Evolutionary conservation across 768 basidiomycete genomes (phyloP).

Genomic region (Bullera alba): DNA sequence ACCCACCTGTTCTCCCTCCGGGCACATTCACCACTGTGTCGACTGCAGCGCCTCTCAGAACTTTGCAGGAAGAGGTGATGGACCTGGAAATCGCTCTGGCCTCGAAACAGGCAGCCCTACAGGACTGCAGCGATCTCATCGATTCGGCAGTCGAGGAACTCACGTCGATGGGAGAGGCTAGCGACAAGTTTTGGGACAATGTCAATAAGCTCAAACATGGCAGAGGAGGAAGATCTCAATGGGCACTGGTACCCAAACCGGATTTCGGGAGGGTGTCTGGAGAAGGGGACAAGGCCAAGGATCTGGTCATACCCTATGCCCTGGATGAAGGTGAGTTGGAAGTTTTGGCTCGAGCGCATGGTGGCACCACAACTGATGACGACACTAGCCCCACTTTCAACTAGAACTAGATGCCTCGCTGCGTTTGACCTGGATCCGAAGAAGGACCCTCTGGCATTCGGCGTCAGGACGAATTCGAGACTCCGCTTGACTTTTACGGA

Average conservation of each 20-base stretch:
- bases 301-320: slow-evolving; percentile 39
- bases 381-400: slow-evolving; percentile 10
- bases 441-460: slow-evolving; percentile 27
- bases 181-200: slow-evolving; percentile 34
- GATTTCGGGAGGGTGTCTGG: slow-evolving; percentile 29
- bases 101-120: slow-evolving; percentile 33
- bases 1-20: slow-evolving; percentile 30
- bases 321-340: slow-evolving; percentile 34
- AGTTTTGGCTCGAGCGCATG: background rate
- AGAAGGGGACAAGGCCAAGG: slow-evolving; percentile 27
- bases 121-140: slow-evolving; percentile 34
- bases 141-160: slow-evolving; percentile 35
- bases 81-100: slow-evolving; percentile 27
- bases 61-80: slow-evolving; percentile 6
- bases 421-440: slow-evolving; percentile 36
- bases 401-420: slow-evolving; percentile 26
- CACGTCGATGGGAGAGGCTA: slow-evolving; percentile 22
- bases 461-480: slow-evolving; percentile 17
- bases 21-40: slow-evolving; percentile 28
- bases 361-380: background rate
- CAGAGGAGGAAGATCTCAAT: slow-evolving; percentile 20
- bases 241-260: slow-evolving; percentile 35
- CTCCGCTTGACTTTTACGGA: slow-evolving; percentile 18
- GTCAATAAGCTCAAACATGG: slow-evolving; percentile 22
- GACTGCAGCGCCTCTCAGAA: slow-evolving; percentile 1